These are phyloP conservation scores for Suhomyces tanzawaensis DNA, from an alignment of 805 yeast genomes.

Conservation along the genomic window DNA sequence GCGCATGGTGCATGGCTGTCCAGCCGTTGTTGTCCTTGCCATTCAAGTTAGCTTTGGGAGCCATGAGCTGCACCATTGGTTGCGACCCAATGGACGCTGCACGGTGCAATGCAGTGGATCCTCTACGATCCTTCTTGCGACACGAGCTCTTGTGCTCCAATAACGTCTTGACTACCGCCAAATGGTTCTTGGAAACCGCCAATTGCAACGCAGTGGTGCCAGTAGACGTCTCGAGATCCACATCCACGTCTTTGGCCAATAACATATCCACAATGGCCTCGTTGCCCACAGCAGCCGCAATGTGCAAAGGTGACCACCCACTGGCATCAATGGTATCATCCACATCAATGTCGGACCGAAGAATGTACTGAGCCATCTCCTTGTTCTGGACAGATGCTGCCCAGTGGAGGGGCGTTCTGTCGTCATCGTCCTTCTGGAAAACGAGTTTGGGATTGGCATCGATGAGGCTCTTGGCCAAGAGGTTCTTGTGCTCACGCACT, in stretches of 20 bases:
- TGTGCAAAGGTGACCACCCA: slow-evolving; percentile 89
- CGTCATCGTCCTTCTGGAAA: slow-evolving; percentile 60
- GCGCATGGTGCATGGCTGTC: slow-evolving; percentile 87
- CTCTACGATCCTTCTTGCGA: slow-evolving; percentile 62
- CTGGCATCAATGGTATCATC: slow-evolving; percentile 69
- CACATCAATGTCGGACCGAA: slow-evolving; percentile 47
- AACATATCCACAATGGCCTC: slow-evolving; percentile 49
- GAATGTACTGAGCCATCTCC: slow-evolving; percentile 48
- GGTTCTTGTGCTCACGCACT: slow-evolving; percentile 57
- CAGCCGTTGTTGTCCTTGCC: slow-evolving; percentile 70
- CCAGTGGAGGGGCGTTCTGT: slow-evolving; percentile 85
- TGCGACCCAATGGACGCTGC: slow-evolving; percentile 78
- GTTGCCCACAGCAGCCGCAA: slow-evolving; percentile 75
- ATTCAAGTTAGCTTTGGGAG: slow-evolving; percentile 59
- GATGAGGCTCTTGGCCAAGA: slow-evolving; percentile 51
- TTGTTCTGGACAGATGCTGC: slow-evolving; percentile 65
- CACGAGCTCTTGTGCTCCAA: slow-evolving; percentile 59
- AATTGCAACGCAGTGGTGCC: slow-evolving; percentile 77
- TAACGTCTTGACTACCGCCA: slow-evolving; percentile 52
- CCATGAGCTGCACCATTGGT: slow-evolving; percentile 53
- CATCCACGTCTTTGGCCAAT: slow-evolving; percentile 50
- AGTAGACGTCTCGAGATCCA: slow-evolving; percentile 51
- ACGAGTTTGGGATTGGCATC: slow-evolving; percentile 49
- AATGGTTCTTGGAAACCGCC: slow-evolving; percentile 69
- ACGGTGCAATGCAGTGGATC: slow-evolving; percentile 70